Evolutionary conservation across 257 asterid species (phyloP).

Genomic region (Solanum lycopersicoides): DNA sequence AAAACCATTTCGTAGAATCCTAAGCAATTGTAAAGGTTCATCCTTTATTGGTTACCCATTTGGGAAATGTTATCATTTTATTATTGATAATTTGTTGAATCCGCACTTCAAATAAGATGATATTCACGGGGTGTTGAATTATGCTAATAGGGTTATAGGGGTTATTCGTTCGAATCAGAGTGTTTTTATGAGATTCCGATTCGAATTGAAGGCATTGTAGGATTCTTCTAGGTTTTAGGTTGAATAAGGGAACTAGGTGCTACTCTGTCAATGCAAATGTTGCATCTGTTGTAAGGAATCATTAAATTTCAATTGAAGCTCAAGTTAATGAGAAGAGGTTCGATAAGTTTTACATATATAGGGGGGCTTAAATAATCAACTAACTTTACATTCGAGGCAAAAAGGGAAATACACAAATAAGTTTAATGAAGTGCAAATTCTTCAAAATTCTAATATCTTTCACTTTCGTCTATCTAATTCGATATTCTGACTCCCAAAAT

Average conservation of each 20-base stretch:
- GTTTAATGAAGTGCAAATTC: too few species aligned
- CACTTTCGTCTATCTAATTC: too few species aligned
- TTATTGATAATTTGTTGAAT: constrained; percentile 24
- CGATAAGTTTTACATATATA: constrained; percentile 54
- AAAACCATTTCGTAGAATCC: constrained; percentile 42
- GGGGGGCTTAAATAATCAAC: constrained; percentile 26
- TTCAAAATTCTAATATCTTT: too few species aligned
- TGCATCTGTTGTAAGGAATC: constrained; percentile 50
- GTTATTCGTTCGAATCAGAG: constrained; percentile 27
- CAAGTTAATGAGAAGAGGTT: constrained; percentile 34
- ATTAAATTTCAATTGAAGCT: constrained; percentile 49
- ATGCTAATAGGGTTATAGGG: constrained; percentile 12
- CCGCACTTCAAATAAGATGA: constrained; percentile 17
- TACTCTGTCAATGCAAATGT: constrained; percentile 30
- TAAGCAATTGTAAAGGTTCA: constrained; percentile 33
- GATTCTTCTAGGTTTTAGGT: constrained; percentile 21
- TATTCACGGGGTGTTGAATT: constrained; percentile 5
- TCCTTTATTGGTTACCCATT: constrained; percentile 38
- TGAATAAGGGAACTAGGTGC: constrained; percentile 8
- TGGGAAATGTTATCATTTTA: constrained; percentile 15
- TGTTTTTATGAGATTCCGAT: constrained; percentile 35
- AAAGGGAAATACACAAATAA: too few species aligned
- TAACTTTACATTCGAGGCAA: too few species aligned
- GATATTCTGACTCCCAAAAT: too few species aligned
- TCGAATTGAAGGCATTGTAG: constrained; percentile 38